A percentile compares a stretch with the other conserved stretches of the same genome.
phyloP scores from a whole-genome alignment of 2,329 filamentous ascomycete species.

The Monilinia aucupariae region DNA sequence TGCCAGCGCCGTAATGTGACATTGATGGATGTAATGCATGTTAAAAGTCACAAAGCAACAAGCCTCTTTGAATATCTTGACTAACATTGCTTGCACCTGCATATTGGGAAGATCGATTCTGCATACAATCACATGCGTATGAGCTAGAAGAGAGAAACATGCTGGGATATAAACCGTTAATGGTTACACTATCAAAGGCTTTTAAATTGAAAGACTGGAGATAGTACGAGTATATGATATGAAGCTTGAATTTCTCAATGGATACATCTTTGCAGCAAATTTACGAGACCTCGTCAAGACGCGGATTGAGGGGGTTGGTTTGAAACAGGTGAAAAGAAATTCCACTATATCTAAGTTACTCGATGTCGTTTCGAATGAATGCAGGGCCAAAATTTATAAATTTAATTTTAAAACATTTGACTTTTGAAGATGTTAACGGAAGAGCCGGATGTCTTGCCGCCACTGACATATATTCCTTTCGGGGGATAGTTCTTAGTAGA shows the following conservation, averaged over 20 bases:
- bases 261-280: neutral
- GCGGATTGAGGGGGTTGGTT: neutral
- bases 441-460: too few species aligned
- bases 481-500: too few species aligned
- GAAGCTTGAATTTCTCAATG: neutral
- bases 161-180: neutral
- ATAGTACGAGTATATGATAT: neutral
- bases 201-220: neutral
- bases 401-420: too few species aligned
- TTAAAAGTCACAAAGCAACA: neutral
- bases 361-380: too few species aligned
- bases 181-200: neutral
- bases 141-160: neutral
- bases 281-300: neutral
- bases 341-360: neutral
- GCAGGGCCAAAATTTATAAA: too few species aligned
- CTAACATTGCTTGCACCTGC: neutral
- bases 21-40: neutral
- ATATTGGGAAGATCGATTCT: neutral
- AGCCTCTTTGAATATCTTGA: too few species aligned
- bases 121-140: neutral
- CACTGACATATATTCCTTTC: too few species aligned
- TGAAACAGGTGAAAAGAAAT: neutral
- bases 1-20: neutral
- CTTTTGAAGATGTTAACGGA: too few species aligned